A percentile compares a stretch with the other conserved stretches of the same genome.
phyloP scores from a whole-genome alignment of 371 early-diverging fungal species.

The Mucor irregularis region DNA sequence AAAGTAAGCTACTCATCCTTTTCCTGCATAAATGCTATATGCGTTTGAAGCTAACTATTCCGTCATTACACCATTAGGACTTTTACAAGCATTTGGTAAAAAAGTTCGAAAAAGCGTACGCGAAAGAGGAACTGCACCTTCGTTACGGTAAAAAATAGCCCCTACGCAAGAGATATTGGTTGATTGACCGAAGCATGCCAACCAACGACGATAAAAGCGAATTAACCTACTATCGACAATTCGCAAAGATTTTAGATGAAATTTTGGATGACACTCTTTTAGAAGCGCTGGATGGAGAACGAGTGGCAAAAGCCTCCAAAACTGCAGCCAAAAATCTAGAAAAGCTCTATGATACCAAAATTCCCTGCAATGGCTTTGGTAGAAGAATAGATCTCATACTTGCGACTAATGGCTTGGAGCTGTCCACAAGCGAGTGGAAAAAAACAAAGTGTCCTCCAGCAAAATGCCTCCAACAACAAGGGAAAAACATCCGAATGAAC shows the following conservation, averaged over 20 bases:
- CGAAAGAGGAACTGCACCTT: conserved; percentile 1
- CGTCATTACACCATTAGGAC: neutral
- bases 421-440: conserved; percentile 23
- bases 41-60: neutral
- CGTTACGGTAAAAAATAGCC: too few relatives aligned
- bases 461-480: conserved; percentile 19
- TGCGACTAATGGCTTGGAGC: conserved; percentile 13
- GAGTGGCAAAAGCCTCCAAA: conserved; percentile 6
- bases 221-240: conserved; percentile 18
- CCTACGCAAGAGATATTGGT: conserved; percentile 3
- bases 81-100: conserved; percentile 3
- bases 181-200: conserved; percentile 6
- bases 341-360: conserved; percentile 9
- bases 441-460: conserved; percentile 7
- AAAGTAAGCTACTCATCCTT: conserved; percentile 1
- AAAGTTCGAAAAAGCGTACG: neutral
- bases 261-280: conserved; percentile 13
- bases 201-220: conserved; percentile 14
- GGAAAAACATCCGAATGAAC: conserved; percentile 18
- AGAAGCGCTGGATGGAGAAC: conserved; percentile 16
- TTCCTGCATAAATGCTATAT: neutral
- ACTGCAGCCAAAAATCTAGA: conserved; percentile 3
- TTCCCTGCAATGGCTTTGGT: conserved; percentile 14
- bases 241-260: conserved; percentile 19
- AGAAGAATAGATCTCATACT: conserved; percentile 21